A percentile compares a stretch with the other conserved stretches of the same genome.
Evolutionary conservation across 176 grass and related monocot species (phyloP).

Genomic region (Raddia guianensis): DNA sequence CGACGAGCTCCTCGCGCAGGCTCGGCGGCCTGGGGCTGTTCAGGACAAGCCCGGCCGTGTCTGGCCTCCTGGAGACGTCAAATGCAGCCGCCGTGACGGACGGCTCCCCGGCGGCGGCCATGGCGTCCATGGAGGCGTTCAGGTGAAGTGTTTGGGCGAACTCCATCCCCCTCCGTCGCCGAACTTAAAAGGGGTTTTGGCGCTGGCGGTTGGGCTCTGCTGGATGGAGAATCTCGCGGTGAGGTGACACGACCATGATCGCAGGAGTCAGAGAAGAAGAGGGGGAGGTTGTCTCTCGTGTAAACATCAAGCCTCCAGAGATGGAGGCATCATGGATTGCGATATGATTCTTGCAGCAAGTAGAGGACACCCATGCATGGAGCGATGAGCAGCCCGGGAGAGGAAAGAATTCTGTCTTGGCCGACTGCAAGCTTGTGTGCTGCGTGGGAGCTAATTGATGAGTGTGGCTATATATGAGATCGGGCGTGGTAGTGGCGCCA

Average conservation of each 20-base stretch:
- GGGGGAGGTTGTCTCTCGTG: slow-evolving; percentile 20
- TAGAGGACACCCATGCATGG: slow-evolving; percentile 30
- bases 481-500: slow-evolving; percentile 19
- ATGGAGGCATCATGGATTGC: slow-evolving; percentile 4
- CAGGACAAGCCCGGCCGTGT: slow-evolving; percentile 43
- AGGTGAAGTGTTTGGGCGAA: slow-evolving; percentile 79
- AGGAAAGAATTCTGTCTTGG: slow-evolving; percentile 2
- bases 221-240: slow-evolving; percentile 37
- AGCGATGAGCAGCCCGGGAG: background rate
- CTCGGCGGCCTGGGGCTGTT: slow-evolving; percentile 51
- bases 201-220: background rate
- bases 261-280: background rate
- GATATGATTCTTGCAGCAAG: slow-evolving; percentile 26
- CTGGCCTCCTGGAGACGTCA: slow-evolving; percentile 37
- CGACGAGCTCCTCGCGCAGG: slow-evolving; percentile 54
- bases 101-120: slow-evolving; percentile 22
- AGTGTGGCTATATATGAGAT: slow-evolving; percentile 40
- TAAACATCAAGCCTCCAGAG: slow-evolving; percentile 37
- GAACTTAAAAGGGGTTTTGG: slow-evolving; percentile 36
- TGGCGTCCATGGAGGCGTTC: slow-evolving; percentile 6
- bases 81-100: slow-evolving; percentile 32
- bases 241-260: slow-evolving; percentile 26
- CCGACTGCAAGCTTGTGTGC: background rate
- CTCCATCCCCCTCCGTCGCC: slow-evolving; percentile 25
- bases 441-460: slow-evolving; percentile 23